Conservation (phyloP, 306 rosid species). For the Ochetophila trinervis region DNA sequence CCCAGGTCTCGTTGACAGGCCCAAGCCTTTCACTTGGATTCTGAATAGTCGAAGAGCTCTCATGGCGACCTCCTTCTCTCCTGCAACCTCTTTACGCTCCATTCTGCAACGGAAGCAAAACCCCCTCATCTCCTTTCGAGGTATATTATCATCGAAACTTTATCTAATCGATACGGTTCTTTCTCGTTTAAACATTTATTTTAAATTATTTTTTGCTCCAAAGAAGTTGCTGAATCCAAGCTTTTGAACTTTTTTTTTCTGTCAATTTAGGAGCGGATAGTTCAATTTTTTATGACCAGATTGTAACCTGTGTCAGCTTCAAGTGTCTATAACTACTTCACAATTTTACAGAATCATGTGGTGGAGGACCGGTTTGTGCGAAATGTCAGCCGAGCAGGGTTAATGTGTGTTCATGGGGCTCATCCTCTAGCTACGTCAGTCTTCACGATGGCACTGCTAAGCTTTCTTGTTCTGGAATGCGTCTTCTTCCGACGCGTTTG, state of each 20-base stretch:
- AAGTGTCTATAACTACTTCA: neutral
- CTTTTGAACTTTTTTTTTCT: neutral
- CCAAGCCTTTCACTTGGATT: neutral
- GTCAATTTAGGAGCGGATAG: neutral
- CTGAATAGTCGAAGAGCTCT: conserved; percentile 6
- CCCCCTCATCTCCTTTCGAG: conserved; percentile 35
- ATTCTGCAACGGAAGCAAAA: conserved; percentile 40
- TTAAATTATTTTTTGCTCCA: conserved; percentile 2
- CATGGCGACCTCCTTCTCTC: conserved; percentile 73
- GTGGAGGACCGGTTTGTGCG: conserved; percentile 25
- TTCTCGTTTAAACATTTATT: neutral
- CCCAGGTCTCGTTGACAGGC: neutral
- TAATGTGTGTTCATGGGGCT: conserved; percentile 41
- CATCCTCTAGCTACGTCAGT: conserved; percentile 47
- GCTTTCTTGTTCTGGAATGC: conserved; percentile 42
- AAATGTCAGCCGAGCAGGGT: conserved; percentile 33
- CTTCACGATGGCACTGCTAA: conserved; percentile 27
- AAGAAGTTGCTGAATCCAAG: neutral
- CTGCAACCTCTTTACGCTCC: conserved; percentile 48
- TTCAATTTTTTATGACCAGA: neutral
- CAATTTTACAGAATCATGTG: conserved; percentile 39
- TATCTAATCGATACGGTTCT: neutral
- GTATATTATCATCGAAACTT: conserved; percentile 16
- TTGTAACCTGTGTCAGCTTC: conserved; percentile 8
- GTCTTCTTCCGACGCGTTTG: conserved; percentile 24